Evolutionary conservation across 495 filamentous ascomycete species (phyloP).

Genomic region (Tuber calosporum): DNA sequence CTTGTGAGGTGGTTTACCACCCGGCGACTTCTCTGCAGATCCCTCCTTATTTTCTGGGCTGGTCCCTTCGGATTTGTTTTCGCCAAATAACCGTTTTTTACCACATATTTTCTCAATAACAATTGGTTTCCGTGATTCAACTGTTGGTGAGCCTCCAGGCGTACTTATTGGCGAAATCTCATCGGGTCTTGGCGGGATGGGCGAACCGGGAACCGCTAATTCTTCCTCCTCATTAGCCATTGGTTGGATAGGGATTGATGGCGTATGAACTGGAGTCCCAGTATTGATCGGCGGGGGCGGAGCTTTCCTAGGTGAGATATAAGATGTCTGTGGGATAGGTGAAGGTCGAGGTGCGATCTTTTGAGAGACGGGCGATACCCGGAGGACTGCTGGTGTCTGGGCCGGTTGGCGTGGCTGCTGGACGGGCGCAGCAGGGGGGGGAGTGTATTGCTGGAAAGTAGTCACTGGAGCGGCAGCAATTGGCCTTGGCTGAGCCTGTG

Average conservation of each 20-base stretch:
- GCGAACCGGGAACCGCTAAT: slow-evolving; percentile 30
- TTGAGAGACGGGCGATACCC: slow-evolving; percentile 22
- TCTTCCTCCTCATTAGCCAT: slow-evolving; percentile 19
- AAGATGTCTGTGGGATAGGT: slow-evolving; percentile 8
- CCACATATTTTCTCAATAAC: slow-evolving; percentile 20
- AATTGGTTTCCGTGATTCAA: slow-evolving; percentile 21
- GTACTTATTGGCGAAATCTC: slow-evolving; percentile 42
- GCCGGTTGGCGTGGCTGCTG: slow-evolving; percentile 36
- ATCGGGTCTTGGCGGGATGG: slow-evolving; percentile 37
- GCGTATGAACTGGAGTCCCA: slow-evolving; percentile 7
- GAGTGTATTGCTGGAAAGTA: slow-evolving; percentile 26
- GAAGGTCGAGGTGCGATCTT: slow-evolving; percentile 32
- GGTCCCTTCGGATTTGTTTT: slow-evolving; percentile 10
- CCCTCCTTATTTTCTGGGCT: slow-evolving; percentile 21
- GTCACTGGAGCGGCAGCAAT: slow-evolving; percentile 15
- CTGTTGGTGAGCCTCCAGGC: slow-evolving; percentile 31
- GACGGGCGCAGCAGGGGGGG: slow-evolving; percentile 24
- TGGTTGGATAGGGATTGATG: slow-evolving; percentile 10
- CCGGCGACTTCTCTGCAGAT: slow-evolving; percentile 12
- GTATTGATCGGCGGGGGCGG: slow-evolving; percentile 39
- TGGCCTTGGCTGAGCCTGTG: slow-evolving; percentile 23
- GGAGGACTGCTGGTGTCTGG: slow-evolving; percentile 17
- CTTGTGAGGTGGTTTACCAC: slow-evolving; percentile 29
- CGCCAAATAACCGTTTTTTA: slow-evolving; percentile 33
- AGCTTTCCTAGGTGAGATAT: slow-evolving; percentile 24